Evolutionary conservation across 495 filamentous ascomycete species (phyloP).

Genomic region (Cercophora samala): DNA sequence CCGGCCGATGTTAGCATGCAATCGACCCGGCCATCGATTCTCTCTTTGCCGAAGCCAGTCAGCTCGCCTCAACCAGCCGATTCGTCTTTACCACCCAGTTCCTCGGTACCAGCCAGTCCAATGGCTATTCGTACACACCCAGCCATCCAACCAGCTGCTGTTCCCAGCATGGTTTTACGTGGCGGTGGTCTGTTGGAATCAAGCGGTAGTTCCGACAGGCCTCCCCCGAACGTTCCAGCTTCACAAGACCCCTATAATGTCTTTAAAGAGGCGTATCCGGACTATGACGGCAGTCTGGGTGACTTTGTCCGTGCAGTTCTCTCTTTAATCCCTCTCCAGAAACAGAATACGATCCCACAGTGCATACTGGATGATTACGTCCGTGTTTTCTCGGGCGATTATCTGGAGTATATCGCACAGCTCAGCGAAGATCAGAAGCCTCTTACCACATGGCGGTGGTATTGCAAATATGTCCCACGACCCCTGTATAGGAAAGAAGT

Average conservation of each 20-base stretch:
- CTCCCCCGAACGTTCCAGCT: neutral
- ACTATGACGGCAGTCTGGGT: constrained; percentile 49
- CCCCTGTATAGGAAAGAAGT: constrained; percentile 38
- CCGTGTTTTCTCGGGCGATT: constrained; percentile 44
- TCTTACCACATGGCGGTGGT: constrained; percentile 43
- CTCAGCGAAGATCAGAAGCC: constrained; percentile 20
- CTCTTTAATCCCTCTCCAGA: constrained; percentile 50
- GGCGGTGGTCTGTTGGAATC: neutral
- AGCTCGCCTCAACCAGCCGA: neutral
- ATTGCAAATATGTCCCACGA: constrained; percentile 40
- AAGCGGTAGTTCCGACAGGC: neutral
- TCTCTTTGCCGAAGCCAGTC: neutral
- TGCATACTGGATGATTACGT: constrained; percentile 70
- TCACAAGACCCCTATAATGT: constrained; percentile 36
- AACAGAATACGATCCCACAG: constrained; percentile 38
- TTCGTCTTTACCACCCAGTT: neutral
- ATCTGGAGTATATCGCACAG: constrained; percentile 37
- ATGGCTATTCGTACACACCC: neutral
- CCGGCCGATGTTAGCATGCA: neutral
- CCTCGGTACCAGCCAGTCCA: neutral
- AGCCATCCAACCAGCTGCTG: neutral
- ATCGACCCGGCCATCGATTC: neutral
- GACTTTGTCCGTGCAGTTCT: constrained; percentile 56
- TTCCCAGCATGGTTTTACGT: neutral
- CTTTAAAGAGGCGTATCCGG: constrained; percentile 57